Conservation (phyloP, 352 stramenopile species). For the Phytophthora kernoviae region DNA sequence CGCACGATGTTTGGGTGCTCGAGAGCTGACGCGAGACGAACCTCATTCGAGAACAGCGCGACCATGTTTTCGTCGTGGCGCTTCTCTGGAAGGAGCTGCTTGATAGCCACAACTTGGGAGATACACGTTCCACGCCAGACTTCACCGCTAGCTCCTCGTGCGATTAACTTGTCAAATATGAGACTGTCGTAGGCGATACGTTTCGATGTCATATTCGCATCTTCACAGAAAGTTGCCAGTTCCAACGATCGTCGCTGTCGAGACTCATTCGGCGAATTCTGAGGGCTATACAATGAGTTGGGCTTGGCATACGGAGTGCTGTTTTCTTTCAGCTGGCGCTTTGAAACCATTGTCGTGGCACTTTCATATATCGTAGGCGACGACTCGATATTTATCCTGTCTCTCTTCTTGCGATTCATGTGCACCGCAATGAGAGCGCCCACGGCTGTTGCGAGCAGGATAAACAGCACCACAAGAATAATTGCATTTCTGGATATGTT, state of each 20-base stretch:
- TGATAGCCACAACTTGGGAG: slow-evolving; percentile 57
- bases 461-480: slow-evolving; percentile 31
- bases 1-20: slow-evolving; percentile 74
- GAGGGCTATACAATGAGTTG: not conserved
- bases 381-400: slow-evolving; percentile 7
- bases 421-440: slow-evolving; percentile 24
- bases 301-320: slow-evolving; percentile 1
- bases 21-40: slow-evolving; percentile 48
- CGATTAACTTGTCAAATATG: slow-evolving; percentile 46
- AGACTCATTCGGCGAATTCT: slow-evolving; percentile 23
- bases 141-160: slow-evolving; percentile 58
- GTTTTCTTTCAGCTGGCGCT: slow-evolving; percentile 4
- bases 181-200: slow-evolving; percentile 49
- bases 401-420: slow-evolving; percentile 18
- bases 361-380: slow-evolving; percentile 30
- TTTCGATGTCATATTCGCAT: slow-evolving; percentile 53
- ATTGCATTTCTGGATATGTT: slow-evolving; percentile 24
- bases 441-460: slow-evolving; percentile 16
- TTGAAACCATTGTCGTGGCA: slow-evolving; percentile 22
- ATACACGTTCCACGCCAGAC: slow-evolving; percentile 59
- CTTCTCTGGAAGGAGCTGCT: slow-evolving; percentile 60
- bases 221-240: slow-evolving; percentile 39
- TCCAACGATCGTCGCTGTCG: slow-evolving; percentile 37
- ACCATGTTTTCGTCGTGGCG: slow-evolving; percentile 41
- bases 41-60: slow-evolving; percentile 59